Base-by-base conservation (phyloP, 805 yeast genomes). In the Kodamaea leandrae region DNA sequence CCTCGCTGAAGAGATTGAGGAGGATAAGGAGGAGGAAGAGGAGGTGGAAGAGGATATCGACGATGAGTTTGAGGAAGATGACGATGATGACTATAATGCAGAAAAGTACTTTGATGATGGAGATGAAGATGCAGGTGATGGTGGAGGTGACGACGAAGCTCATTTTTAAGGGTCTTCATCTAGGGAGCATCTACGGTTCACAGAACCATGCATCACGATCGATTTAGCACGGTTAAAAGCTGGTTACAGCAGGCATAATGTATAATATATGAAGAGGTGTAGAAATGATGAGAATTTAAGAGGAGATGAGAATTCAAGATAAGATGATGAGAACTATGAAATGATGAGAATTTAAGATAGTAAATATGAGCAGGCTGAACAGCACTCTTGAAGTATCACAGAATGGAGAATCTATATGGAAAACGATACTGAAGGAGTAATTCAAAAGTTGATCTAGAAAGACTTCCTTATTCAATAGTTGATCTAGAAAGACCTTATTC, bases 101-200 rank as follows among this genome's bases (percentile, higher is more conserved):
- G 91, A 83, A 51, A 79, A 78, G 60, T 83, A 83, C 61, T 83
- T 83, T 53, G 89, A 83, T 55, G 83, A 76, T 49, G 84, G 83
- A 32, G 86, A 82, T 47, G 83, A 79, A 38, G 81, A 76, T 30
- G 79, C 74, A 28, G 78, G 70, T 15, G 82, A 72, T 27, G 83
- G 72, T 37, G 81, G 67, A 24, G 86, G 74, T n/a, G 83, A 76
- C 41, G 82, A 74, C 41, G 87, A 82, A 57, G 88, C 87, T 3
- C 87, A 85, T 9, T 82, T 81, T 48, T 83, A 62, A 55, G 13
- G 4, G 25, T 9, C 21, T 6, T 14, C 6, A 10, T 9, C 16
- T 15, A 29, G 33, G 12, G 15, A 27, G n/a, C 30, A 13, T 26
- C 6, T 6, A n/a, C 29, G n/a, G 25, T 21, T 21, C 25, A n/a